A percentile compares a stretch with the other conserved stretches of the same genome.
Evolutionary conservation across 1,139 yeast species (phyloP).

Genomic region (Spencermartinsiella ligniputridi): DNA sequence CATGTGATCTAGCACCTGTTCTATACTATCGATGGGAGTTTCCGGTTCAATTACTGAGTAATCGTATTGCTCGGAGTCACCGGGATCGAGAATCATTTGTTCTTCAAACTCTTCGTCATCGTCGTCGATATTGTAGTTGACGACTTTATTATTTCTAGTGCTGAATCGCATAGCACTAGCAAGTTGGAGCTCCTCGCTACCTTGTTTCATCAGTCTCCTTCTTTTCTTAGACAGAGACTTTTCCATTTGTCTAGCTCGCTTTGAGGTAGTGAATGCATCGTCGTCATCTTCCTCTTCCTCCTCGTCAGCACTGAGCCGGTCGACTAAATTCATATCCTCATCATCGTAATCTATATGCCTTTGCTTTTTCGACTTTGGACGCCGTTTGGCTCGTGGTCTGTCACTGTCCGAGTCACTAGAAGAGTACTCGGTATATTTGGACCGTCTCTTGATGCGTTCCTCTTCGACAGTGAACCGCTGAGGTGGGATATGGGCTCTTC

Average conservation of each 20-base stretch:
- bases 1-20: slow-evolving; percentile 32
- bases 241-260: slow-evolving; percentile 17
- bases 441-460: slow-evolving; percentile 23
- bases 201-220: slow-evolving; percentile 25
- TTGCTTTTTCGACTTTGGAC: slow-evolving; percentile 14
- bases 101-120: slow-evolving; percentile 55
- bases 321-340: slow-evolving; percentile 15
- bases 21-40: slow-evolving; percentile 38
- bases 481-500: slow-evolving; percentile 56
- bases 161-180: slow-evolving; percentile 57
- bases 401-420: slow-evolving; percentile 25
- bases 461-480: slow-evolving; percentile 44
- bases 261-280: slow-evolving; percentile 25
- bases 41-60: slow-evolving; percentile 15
- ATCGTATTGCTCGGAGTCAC: slow-evolving; percentile 20
- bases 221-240: slow-evolving; percentile 18
- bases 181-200: slow-evolving; percentile 23
- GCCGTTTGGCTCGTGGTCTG: slow-evolving; percentile 12
- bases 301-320: slow-evolving; percentile 23
- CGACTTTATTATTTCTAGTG: slow-evolving; percentile 62
- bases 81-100: slow-evolving; percentile 25
- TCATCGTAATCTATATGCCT: slow-evolving; percentile 8
- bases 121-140: slow-evolving; percentile 73
- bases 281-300: slow-evolving; percentile 36
- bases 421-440: slow-evolving; percentile 21